Evolutionary conservation across 163 green algal genomes (phyloP).

Genomic region (Chloromonas sp.): DNA sequence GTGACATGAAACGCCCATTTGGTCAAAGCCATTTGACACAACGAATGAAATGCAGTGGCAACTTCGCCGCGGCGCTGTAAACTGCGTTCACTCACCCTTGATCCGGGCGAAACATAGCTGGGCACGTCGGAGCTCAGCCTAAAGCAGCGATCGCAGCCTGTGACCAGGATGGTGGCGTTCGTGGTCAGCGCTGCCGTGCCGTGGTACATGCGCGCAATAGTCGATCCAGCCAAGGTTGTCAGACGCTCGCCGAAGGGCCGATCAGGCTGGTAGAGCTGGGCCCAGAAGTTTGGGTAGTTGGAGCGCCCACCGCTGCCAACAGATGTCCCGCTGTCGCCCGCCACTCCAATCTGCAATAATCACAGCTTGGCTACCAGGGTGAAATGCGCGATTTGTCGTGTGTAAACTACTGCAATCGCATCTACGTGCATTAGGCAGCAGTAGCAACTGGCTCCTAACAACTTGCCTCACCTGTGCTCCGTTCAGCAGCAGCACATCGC

Average conservation of each 20-base stretch:
- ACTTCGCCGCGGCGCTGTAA: not conserved
- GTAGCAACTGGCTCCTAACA: not conserved
- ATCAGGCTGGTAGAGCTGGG: slow-evolving; percentile 12
- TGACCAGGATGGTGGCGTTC: slow-evolving; percentile 25
- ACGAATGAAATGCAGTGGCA: no score
- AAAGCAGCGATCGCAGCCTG: slow-evolving; percentile 23
- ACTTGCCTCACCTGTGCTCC: slow-evolving; percentile 3
- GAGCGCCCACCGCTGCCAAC: not conserved
- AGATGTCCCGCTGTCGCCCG: not conserved
- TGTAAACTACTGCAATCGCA: not conserved
- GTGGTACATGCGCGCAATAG: slow-evolving; percentile 35
- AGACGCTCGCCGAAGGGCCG: slow-evolving; percentile 11
- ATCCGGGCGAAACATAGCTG: not conserved
- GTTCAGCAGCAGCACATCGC: slow-evolving; percentile 11
- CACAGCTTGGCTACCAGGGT: not conserved
- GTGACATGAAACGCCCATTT: no score
- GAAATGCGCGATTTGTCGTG: not conserved
- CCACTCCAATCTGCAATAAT: not conserved
- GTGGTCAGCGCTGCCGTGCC: slow-evolving; percentile 18
- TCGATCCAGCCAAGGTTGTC: slow-evolving; percentile 5
- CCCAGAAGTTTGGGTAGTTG: not conserved
- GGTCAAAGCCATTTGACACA: no score
- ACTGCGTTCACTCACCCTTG: not conserved
- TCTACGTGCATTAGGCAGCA: no score
- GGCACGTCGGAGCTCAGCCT: not conserved